Evolutionary conservation across 768 basidiomycete species (phyloP), one percentile per base, ranked within the genome.

Genomic region (Trametes gibbosa): DNA sequence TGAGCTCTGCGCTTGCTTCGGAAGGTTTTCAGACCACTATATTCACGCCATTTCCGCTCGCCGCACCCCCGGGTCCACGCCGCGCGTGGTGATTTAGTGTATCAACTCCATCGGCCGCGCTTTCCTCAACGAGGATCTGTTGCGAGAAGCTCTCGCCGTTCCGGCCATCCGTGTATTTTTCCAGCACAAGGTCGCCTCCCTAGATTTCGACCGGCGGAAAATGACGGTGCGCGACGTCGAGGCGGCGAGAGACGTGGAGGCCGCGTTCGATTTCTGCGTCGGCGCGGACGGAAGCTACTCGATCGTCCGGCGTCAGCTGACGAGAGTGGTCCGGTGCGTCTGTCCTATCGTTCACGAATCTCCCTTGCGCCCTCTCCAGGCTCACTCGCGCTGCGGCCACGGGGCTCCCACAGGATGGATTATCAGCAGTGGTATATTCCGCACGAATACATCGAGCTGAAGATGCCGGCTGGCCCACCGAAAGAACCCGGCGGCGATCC

Each of bases 241-340:
- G 49, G 75, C 74, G 50, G 76, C 73, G 59, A 66, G 74, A 64
- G 78, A 84, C 46, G 51, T 77, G 54, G 71, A 74, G 63, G 79
- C 80, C 47, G 64, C 73, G 23, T 93, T 94, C 71, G 85, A 92
- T 74, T 78, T 94, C 58, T 92, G 90, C 70, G 78, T 99, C 60
- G 96, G 95, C 53, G 90, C 92, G 65, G 96, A 99, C 75, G 96
- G 96, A 35, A 93, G 89, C 70, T 91, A 95, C 81, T 95, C 92
- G 58, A 80, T 92, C 66, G 86, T 97, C 61, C 82, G 96, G 71
- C 81, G 87, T 68, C 91, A 98, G 78, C 83, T 99, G 86, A 98
- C 98, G 96, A 83, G 90, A 65, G 90, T 92, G 58, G 84, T 91
- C 65, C 85, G 92, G 95, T 94, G 73, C 70, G 84, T 74, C 50